These are phyloP conservation scores for Proliferodiscus dingleyae DNA, from an alignment of 2,329 filamentous ascomycete genomes.

Conservation along the genomic window DNA sequence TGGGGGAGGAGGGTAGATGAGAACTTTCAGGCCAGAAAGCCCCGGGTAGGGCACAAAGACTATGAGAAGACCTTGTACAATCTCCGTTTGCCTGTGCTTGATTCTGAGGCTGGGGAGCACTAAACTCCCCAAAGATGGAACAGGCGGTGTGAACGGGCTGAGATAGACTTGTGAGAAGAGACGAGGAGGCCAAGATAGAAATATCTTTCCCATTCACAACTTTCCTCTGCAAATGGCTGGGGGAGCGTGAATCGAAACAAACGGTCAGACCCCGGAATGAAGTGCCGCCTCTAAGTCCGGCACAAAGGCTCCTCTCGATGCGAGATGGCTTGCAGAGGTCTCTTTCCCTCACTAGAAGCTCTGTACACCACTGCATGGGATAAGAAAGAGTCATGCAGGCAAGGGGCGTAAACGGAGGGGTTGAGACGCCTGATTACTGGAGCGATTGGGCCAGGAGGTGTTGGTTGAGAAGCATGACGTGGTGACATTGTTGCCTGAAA, in stretches of 20 bases:
- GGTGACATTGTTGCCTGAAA: slow-evolving; percentile 10
- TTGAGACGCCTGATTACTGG: too few relatives aligned
- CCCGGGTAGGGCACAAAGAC: too few relatives aligned
- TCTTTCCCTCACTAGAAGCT: slow-evolving; percentile 1
- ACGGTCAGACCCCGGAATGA: neutral
- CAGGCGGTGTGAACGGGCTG: slow-evolving; percentile 18
- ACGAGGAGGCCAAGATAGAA: slow-evolving; percentile 13
- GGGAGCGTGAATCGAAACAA: slow-evolving; percentile 17
- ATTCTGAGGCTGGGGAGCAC: slow-evolving; percentile 3
- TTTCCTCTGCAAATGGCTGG: slow-evolving; percentile 15
- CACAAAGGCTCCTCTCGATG: slow-evolving; percentile 21
- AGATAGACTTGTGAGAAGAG: slow-evolving; percentile 16
- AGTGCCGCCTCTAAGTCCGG: slow-evolving; percentile 3
- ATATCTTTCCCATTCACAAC: slow-evolving; percentile 15
- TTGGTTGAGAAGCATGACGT: slow-evolving; percentile 9
- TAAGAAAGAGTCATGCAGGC: slow-evolving; percentile 8
- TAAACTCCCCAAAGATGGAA: slow-evolving; percentile 5
- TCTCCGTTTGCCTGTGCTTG: neutral
- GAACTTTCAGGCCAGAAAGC: too few relatives aligned
- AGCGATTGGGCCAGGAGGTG: neutral
- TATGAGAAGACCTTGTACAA: too few relatives aligned
- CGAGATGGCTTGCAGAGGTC: slow-evolving; percentile 6
- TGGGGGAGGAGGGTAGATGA: too few relatives aligned
- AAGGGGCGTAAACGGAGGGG: slow-evolving; percentile 7
- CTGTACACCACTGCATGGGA: slow-evolving; percentile 9